These are phyloP conservation scores for Phytophthora litchii DNA, from an alignment of 352 stramenopile species.

Conservation along the genomic window DNA sequence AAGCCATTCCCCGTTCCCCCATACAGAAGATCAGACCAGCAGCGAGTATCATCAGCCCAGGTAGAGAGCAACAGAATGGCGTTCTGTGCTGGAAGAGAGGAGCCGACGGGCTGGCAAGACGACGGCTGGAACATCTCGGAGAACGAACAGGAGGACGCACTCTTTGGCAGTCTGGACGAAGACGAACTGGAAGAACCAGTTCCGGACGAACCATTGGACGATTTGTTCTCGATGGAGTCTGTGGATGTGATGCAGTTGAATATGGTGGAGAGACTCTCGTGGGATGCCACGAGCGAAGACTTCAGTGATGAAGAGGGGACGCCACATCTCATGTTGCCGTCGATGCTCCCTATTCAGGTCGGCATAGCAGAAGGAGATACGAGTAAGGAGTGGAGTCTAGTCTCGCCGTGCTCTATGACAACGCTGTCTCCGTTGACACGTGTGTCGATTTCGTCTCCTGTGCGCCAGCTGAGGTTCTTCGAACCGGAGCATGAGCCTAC, in stretches of 20 bases:
- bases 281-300: slow-evolving; percentile 26
- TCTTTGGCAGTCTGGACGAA: slow-evolving; percentile 27
- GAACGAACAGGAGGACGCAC: slow-evolving; percentile 24
- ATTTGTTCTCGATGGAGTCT: slow-evolving; percentile 14
- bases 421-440: slow-evolving; percentile 26
- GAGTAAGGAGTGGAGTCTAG: slow-evolving; percentile 45
- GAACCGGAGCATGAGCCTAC: slow-evolving; percentile 28
- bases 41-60: not conserved
- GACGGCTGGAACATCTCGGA: slow-evolving; percentile 18
- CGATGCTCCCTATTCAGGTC: slow-evolving; percentile 20
- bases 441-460: slow-evolving; percentile 28
- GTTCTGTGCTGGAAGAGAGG: slow-evolving; percentile 31
- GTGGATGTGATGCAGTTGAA: slow-evolving; percentile 11
- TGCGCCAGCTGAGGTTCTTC: slow-evolving; percentile 25
- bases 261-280: slow-evolving; percentile 34
- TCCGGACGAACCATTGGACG: slow-evolving; percentile 14
- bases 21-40: slow-evolving; percentile 7
- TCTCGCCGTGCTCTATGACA: slow-evolving; percentile 54
- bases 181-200: slow-evolving; percentile 12
- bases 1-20: slow-evolving; percentile 27
- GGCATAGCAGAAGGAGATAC: not conserved
- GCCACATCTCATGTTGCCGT: slow-evolving; percentile 10
- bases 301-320: slow-evolving; percentile 15
- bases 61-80: slow-evolving; percentile 30
- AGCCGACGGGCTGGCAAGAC: slow-evolving; percentile 9